These are phyloP conservation scores for Cryptomeria japonica DNA, from an alignment of 75 land plant genomes.

Conservation along the genomic window DNA sequence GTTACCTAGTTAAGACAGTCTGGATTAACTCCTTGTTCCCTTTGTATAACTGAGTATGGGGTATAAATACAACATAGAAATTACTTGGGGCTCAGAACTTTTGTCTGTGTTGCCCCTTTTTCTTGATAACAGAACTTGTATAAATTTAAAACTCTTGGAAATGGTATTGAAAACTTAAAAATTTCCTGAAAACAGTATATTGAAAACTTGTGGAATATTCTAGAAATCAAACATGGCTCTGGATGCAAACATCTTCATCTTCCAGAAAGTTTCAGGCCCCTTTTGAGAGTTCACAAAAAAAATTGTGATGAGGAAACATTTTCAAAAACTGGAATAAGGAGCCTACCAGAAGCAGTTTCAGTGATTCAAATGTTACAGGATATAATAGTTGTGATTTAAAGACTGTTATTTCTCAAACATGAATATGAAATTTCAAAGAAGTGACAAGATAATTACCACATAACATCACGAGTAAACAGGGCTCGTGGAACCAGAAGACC, in stretches of 20 bases:
- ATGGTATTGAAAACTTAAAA: background rate
- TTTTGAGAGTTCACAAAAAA: background rate
- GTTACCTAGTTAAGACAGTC: too few relatives aligned
- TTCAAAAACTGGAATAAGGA: background rate
- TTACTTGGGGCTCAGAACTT: too few relatives aligned
- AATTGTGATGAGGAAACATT: background rate
- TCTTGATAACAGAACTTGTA: too few relatives aligned
- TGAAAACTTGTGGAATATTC: background rate
- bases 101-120: too few relatives aligned
- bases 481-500: slow-evolving; percentile 90
- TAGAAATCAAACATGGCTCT: background rate
- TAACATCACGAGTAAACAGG: slow-evolving; percentile 81
- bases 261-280: background rate
- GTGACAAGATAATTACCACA: slow-evolving; percentile 68
- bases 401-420: background rate
- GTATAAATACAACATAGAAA: too few relatives aligned
- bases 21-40: too few relatives aligned
- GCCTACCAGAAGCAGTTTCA: background rate
- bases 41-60: too few relatives aligned
- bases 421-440: background rate
- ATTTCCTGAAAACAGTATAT: background rate
- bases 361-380: background rate
- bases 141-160: background rate
- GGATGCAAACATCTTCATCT: too few relatives aligned
- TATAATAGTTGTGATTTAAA: background rate